Evolutionary conservation across 768 basidiomycete species (phyloP), one percentile per base, ranked within the genome.

Genomic region (Phylloporus sp.): DNA sequence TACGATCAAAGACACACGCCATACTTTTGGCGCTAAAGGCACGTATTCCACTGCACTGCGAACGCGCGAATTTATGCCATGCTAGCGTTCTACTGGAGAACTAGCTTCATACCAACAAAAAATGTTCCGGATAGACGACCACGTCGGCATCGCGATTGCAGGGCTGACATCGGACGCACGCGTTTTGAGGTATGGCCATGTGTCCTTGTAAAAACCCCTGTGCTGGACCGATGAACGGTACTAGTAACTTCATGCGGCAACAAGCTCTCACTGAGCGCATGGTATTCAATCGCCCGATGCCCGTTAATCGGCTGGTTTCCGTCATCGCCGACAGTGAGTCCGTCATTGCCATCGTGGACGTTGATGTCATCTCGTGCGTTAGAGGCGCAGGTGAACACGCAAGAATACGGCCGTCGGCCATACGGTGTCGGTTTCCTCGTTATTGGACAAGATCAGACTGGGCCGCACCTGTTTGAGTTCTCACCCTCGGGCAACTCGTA

Each of bases 41-140:
- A 45, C 49, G 78, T 66, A 9, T 4, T 28, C 27, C 3, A 11
- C 41, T 29, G 6, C 23, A 42, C 32, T 12, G 22, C 11, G 5
- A 39, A 32, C 22, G 20, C 44, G 39, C 50, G 36, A 18, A 15
- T 36, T 61, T 42, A 58, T 29, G 32, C 16, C 18, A 36, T 15
- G 39, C n/a, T 45, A 99, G 97, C 83, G 95, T 70, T 98, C 97
- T 26, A 95, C 93, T 13, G 97, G 97, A 54, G 95, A 98, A 70
- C 80, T 99, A 47, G 95, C 97, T 15, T 92, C 91, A n/a, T 98
- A 98, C 78, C 97, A 99, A 69, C 95, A 98, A 76, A 98, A 99
- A 80, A 90, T 98, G 87, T 97, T 95, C 72, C 81, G 94, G 65
- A 95, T 99, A 84, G 97, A 99, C 66, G 94, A 98, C 71, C 97